These are phyloP conservation scores for Dactylorhiza incarnata DNA, from an alignment of 106 monocot species.

Conservation along the genomic window DNA sequence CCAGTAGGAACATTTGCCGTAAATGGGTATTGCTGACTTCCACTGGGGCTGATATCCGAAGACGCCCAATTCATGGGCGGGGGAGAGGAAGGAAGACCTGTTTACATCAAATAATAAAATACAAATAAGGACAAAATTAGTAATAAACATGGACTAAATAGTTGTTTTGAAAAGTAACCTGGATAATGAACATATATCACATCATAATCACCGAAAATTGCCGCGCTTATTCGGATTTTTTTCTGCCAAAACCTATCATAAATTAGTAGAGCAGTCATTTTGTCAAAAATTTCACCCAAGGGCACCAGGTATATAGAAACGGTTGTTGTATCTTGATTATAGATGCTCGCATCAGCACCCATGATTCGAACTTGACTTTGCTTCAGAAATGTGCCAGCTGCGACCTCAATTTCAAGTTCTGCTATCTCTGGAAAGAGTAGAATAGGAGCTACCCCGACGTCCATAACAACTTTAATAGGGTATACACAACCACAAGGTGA, in stretches of 20 bases:
- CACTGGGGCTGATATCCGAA: slow-evolving; percentile 6
- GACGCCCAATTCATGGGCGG: slow-evolving; percentile 17
- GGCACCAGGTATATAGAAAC: slow-evolving; percentile 38
- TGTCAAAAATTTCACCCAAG: slow-evolving; percentile 69
- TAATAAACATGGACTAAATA: not conserved
- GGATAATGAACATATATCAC: slow-evolving; percentile 66
- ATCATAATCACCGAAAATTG: slow-evolving; percentile 64
- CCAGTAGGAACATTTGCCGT: slow-evolving; percentile 29
- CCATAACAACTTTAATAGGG: slow-evolving; percentile 31
- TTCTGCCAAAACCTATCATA: slow-evolving; percentile 75
- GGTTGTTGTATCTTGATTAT: slow-evolving; percentile 57
- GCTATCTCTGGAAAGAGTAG: slow-evolving; percentile 19
- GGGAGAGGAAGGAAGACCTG: slow-evolving; percentile 69
- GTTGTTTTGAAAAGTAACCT: slow-evolving; percentile 22
- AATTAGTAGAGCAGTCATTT: slow-evolving; percentile 61
- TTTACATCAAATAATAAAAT: slow-evolving; percentile 7
- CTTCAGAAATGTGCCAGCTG: slow-evolving; percentile 84
- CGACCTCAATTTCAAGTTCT: slow-evolving; percentile 56
- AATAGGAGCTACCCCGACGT: slow-evolving; percentile 20
- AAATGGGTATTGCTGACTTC: slow-evolving; percentile 28
- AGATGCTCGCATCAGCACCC: slow-evolving; percentile 60
- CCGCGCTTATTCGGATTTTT: slow-evolving; percentile 51
- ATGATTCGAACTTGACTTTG: slow-evolving; percentile 98
- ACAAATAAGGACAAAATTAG: not conserved
- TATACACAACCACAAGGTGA: slow-evolving; percentile 70